Base-by-base conservation (phyloP, 2,329 filamentous ascomycete genomes). In the Monosporascus sp. region DNA sequence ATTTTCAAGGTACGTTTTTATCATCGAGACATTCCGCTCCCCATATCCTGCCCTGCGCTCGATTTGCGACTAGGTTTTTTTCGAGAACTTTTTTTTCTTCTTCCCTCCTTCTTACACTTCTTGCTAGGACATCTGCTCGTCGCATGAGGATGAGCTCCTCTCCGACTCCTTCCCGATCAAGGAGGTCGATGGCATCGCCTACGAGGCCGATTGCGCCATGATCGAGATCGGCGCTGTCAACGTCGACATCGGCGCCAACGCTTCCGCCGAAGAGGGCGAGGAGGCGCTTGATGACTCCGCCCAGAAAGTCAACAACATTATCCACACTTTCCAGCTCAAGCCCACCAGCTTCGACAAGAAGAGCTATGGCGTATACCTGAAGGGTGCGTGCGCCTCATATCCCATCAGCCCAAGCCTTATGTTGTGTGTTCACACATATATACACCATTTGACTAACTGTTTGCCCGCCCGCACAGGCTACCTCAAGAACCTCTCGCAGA, bases 161-260 rank as follows among this genome's bases (percentile, higher is more conserved):
- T 95, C 94, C 69, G 93, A 97, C 79, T 94, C 89, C 65, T 97
- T 87, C 80, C 81, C 91, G 65, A 75, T 95, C 71, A 91, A 90
- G 79, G 80, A 88, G 73, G 71, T 93, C 60, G 89, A 92, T 73
- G 85, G 84, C 64, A 79, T 89, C 64, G 85, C 88, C 67, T 97
- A 89, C 79, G 93, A 97, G 81, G 87, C 87, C 71, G 88, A 99
- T 78, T 96, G 92, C 78, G 80, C 82, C 72, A 96, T 93, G 85
- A 91, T 97, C 77, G 85, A 83, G 56, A 80, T 92, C 74, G 91
- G 85, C 61, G 83, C 74, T 60, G 85, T 93, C 70, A 74, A 82
- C 61, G 84, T 95, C 70, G 88, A 94, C 74, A 94, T 82, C 68
- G 94, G 94, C 74, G 94, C 92, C 81, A 99, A 99, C 77, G 90